Base-by-base conservation (phyloP, 2,329 filamentous ascomycete genomes). In the Daldinia sp. region DNA sequence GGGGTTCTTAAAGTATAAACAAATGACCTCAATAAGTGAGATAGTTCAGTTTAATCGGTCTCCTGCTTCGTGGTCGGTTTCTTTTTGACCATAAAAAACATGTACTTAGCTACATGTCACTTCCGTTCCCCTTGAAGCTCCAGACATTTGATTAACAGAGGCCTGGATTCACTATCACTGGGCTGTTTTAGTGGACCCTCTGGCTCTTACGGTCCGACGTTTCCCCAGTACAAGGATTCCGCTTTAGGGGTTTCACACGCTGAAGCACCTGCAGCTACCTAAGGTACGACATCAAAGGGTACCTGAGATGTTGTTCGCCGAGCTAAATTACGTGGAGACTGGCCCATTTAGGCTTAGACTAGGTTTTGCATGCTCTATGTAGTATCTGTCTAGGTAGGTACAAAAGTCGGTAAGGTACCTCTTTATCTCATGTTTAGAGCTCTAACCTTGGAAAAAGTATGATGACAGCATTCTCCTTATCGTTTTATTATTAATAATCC, bases 191-290 rank as follows among this genome's bases (percentile, higher is more conserved):
- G 67, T 64, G 64, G 63, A 50, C 43, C 58, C 49, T 55, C 29
- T 51, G 54, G 48, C 39, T 17, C 35, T 4, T 23, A 32, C 69
- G 68, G 68, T 68, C 70, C 70, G 70, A 71, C 61, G 50, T 71
- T 71, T 72, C 62, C 64, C 66, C 70, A 68, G 52, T 48, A 64
- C 58, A 61, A 43, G 67, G 62, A 43, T 56, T 30, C 23, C 13
- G 25, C 53, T 30, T 9, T 19, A 13, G 37, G 37, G 37, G 21
- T 34, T 21, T n/a, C 41, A 37, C 15, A 51, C n/a, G 48, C 27
- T 17, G 34, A 17, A 17, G n/a, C 13, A 37, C 11, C 15, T 45
- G n/a, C 1, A 17, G 6, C 37, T 4, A 9, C n/a, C 11, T 41
- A 19, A 17, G 10, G 41, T 45, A 45, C 5, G 8, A 9, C 17